Evolutionary conservation across 768 basidiomycete species (phyloP), one percentile per base, ranked within the genome.

Genomic region (Lyophyllum shimeji): DNA sequence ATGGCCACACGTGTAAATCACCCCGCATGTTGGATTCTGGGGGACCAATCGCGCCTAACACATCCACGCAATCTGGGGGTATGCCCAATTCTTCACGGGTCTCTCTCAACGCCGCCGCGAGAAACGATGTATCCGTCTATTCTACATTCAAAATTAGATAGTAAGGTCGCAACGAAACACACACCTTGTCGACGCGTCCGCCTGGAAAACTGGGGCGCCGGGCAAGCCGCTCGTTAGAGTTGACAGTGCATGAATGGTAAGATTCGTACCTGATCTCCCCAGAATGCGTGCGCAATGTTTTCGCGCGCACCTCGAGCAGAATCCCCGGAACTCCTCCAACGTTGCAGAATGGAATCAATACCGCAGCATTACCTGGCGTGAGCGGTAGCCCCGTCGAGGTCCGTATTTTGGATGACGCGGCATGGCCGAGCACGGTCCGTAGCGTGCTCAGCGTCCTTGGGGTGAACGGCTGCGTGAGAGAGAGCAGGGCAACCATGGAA

Each of bases 321-420:
- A 93, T 78, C 7, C 89, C 85, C 0, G 90, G 87, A 13, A 74
- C 72, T 49, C 77, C 76, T 29, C 79, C 73, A 18, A 92, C 85
- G 63, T 93, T 92, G 71, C 90, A 92, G 49, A 92, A 74, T 0
- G 89, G 89, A 59, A 93, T 81, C 49, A 92, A 72, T 23, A 93
- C 86, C 3, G 87, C 87, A 9, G 90, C 90, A 62, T 83, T 78
- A 33, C 66, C 53, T 15, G 52, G 34, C 24, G 52, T 25, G 13
- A 43, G n/a, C 15, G 20, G 25, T 9, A 52, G 51, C 31, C 31
- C 20, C 18, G 21, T 25, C 24, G 53, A 21, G 13, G 18, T 53
- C 33, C 58, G 58, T 52, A 55, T 52, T 46, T 47, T 54, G n/a
- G 58, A 56, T 47, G 23, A 43, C 15, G 56, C 50, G 21, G 20